Evolutionary conservation across 2,329 filamentous ascomycete genomes (phyloP).

Genomic region (Pseudocercospora vitis): DNA sequence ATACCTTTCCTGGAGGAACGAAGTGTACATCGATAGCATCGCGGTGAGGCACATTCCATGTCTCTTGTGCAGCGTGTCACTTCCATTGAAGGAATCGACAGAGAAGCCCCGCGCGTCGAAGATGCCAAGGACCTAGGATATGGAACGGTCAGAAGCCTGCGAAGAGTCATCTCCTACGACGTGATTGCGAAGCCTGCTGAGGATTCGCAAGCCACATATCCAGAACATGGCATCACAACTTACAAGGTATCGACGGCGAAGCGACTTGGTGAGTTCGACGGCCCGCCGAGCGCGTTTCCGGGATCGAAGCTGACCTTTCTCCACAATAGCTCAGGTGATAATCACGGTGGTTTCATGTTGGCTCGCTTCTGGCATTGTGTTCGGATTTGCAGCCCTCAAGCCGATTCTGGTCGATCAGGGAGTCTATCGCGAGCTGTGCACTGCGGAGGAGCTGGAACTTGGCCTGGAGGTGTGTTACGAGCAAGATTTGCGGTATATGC

Average conservation of each 20-base stretch:
- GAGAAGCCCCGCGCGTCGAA: slow-evolving; percentile 36
- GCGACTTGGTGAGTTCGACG: slow-evolving; percentile 32
- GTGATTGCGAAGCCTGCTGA: slow-evolving; percentile 45
- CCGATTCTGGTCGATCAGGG: slow-evolving; percentile 72
- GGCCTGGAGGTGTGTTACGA: slow-evolving; percentile 55
- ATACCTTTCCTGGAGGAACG: slow-evolving; percentile 13
- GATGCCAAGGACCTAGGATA: slow-evolving; percentile 24
- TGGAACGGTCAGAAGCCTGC: slow-evolving; percentile 34
- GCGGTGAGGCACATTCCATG: slow-evolving; percentile 38
- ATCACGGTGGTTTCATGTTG: slow-evolving; percentile 71
- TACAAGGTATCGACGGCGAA: slow-evolving; percentile 50
- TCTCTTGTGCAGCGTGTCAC: slow-evolving; percentile 55
- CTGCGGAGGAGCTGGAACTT: slow-evolving; percentile 50
- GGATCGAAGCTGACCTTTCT: slow-evolving; percentile 1
- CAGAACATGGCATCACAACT: slow-evolving; percentile 45
- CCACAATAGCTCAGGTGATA: slow-evolving; percentile 63
- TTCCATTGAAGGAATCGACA: slow-evolving; percentile 51
- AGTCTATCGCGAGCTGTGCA: slow-evolving; percentile 67
- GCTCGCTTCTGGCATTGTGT: slow-evolving; percentile 74
- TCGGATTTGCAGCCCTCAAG: slow-evolving; percentile 82
- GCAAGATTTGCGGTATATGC: slow-evolving; percentile 52
- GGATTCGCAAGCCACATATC: slow-evolving; percentile 41
- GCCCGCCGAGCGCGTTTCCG: neutral
- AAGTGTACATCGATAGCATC: neutral
- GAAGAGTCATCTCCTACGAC: slow-evolving; percentile 51